phyloP scores from a whole-genome alignment of 805 yeast species.

The Hanseniaspora singularis region DNA sequence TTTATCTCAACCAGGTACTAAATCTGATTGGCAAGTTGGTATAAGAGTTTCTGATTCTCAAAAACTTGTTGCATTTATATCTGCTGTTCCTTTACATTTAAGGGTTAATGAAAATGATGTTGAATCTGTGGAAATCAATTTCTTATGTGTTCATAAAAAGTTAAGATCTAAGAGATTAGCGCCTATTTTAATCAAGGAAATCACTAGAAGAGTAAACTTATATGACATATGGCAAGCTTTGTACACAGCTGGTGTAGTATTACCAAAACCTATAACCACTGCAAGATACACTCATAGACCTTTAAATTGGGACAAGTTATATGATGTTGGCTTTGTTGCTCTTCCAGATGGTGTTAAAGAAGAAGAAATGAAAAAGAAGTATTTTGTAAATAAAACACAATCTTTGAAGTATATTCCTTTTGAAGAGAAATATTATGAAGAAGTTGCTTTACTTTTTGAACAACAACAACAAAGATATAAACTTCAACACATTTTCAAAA shows the following conservation, averaged over 20 bases:
- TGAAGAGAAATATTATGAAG: slow-evolving; percentile 48
- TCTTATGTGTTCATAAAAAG: slow-evolving; percentile 87
- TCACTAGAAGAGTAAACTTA: slow-evolving; percentile 82
- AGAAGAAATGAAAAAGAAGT: slow-evolving; percentile 59
- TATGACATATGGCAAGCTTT: slow-evolving; percentile 88
- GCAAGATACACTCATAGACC: slow-evolving; percentile 91
- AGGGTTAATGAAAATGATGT: slow-evolving; percentile 44
- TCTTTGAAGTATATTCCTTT: slow-evolving; percentile 39
- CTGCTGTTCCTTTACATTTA: slow-evolving; percentile 73
- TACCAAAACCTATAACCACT: slow-evolving; percentile 85
- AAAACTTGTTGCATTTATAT: slow-evolving; percentile 80
- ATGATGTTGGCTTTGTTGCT: slow-evolving; percentile 81
- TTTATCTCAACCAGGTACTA: slow-evolving; percentile 86
- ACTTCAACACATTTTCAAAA: slow-evolving; percentile 51
- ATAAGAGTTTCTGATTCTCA: slow-evolving; percentile 70
- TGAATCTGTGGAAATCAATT: slow-evolving; percentile 78
- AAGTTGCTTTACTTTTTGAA: slow-evolving; percentile 46
- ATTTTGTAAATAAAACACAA: slow-evolving; percentile 45
- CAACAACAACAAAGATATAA: slow-evolving; percentile 61
- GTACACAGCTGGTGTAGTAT: slow-evolving; percentile 80
- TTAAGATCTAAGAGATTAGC: slow-evolving; percentile 87
- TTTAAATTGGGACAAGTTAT: slow-evolving; percentile 76
- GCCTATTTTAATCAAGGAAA: slow-evolving; percentile 85
- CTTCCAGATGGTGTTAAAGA: slow-evolving; percentile 61
- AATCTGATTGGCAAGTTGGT: slow-evolving; percentile 80